Percentiles rank a stretch among this genome's conserved stretches.
phyloP scores from a whole-genome alignment of 2,329 filamentous ascomycete genomes.

The Colletotrichum cordylinicola region DNA sequence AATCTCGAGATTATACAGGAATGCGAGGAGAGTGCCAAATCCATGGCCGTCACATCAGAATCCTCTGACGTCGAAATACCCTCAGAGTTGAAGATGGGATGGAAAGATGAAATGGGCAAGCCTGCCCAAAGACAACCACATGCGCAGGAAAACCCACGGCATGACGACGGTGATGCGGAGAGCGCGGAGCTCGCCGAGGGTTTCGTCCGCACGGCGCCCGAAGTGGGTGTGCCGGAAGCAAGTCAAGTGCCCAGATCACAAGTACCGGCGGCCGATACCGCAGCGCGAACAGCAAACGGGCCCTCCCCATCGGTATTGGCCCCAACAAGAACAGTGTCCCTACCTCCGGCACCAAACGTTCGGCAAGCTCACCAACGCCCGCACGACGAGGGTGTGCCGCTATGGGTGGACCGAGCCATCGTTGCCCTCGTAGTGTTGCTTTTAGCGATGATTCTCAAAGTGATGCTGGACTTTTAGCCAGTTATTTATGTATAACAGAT shows the following conservation, averaged over 20 bases:
- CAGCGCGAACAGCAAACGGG: not conserved
- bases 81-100: constrained; percentile 68
- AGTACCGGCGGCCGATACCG: not conserved
- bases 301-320: constrained; percentile 30
- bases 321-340: constrained; percentile 32
- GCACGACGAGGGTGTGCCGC: constrained; percentile 58
- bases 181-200: constrained; percentile 61
- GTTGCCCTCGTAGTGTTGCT: constrained; percentile 74
- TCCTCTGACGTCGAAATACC: constrained; percentile 55
- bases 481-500: not conserved
- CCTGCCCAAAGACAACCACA: constrained; percentile 17
- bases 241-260: not conserved
- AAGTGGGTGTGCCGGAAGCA: not conserved
- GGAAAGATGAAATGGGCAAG: constrained; percentile 72
- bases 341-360: constrained; percentile 25
- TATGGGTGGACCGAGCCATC: constrained; percentile 85
- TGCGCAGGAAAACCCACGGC: not conserved
- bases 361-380: constrained; percentile 3
- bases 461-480: constrained; percentile 41
- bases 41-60: constrained; percentile 30
- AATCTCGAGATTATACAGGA: constrained; percentile 79
- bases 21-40: constrained; percentile 63
- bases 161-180: constrained; percentile 40
- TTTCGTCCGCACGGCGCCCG: constrained; percentile 57
- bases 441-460: constrained; percentile 70